Evolutionary conservation across 1,139 yeast genomes (phyloP), one percentile per base, ranked within the genome.

Genomic region (Debaryomyces sp.): DNA sequence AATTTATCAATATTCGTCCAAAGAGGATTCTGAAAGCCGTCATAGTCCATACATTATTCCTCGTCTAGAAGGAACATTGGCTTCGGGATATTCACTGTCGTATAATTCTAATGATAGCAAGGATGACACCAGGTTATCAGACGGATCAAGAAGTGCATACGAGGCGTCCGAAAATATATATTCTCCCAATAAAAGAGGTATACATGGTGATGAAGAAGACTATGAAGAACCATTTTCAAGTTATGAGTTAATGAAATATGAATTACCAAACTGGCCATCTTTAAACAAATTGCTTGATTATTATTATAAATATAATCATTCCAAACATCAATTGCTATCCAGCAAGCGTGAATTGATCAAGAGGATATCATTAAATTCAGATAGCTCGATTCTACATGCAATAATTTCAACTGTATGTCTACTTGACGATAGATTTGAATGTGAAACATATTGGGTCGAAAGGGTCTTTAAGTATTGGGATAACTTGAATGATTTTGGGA

Each of bases 261-360:
- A 75, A 10, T 61, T 82, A 22, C 87, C 87, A 1, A 54, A 67
- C 9, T 69, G 76, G 71, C 57, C 59, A 21, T 62, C 67, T 0
- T 62, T 80, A 6, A 63, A 66, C 40, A 57, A 63, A 10, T 55
- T 80, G 35, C 56, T 82, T 44, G 81, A 80, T 50, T 60, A 74
- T 18, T 82, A 76, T 58, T 82, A 78, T 58, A 67, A 72, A 40
- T 77, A 74, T 55, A 64, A 71, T 38, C 82, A 81, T 47, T 74
- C 80, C 6, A 66, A 70, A 37, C 73, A 77, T 48, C 73, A 78
- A 42, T 59, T 79, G 13, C 59, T 82, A 8, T 80, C 82, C 1
- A 69, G 79, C 18, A 75, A 73, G 49, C 53, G 61, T 3, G 54
- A 66, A 4, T 64, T 80, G 32, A 51, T 78, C 13, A 58, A 61